Conservation (phyloP, 2,329 filamentous ascomycete genomes). For the Neonectria ditissima region DNA sequence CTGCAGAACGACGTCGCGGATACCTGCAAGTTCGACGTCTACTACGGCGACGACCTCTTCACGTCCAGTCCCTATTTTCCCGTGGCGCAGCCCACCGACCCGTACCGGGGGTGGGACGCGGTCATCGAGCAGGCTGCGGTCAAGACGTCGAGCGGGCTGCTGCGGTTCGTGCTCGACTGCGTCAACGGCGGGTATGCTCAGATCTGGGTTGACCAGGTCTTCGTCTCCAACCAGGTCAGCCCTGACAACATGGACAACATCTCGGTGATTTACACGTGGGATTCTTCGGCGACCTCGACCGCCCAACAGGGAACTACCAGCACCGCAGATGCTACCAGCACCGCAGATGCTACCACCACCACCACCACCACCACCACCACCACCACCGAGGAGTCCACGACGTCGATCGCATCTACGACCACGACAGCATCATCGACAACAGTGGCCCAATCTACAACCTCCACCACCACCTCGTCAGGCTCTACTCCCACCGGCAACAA, state of each 20-base stretch:
- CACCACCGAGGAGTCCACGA: not conserved
- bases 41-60: conserved; percentile 31
- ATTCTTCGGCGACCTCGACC: conserved; percentile 19
- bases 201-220: conserved; percentile 41
- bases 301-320: conserved; percentile 25
- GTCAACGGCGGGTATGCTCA: conserved; percentile 33
- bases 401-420: not conserved
- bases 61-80: conserved; percentile 37
- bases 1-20: conserved; percentile 29
- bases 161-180: conserved; percentile 38
- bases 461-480: not conserved
- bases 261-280: conserved; percentile 31
- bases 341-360: no score
- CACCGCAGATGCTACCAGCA: not conserved
- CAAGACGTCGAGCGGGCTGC: conserved; percentile 29
- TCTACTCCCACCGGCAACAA: conserved; percentile 22
- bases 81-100: conserved; percentile 1
- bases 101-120: conserved; percentile 18
- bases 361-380: no score
- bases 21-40: conserved; percentile 38
- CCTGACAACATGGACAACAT: conserved; percentile 35
- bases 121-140: conserved; percentile 33
- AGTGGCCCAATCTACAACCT: not conserved
- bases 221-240: conserved; percentile 36
- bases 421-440: not conserved